phyloP scores from a whole-genome alignment of 2,329 filamentous ascomycete species.

The Arthrobotrys pseudoclavata region DNA sequence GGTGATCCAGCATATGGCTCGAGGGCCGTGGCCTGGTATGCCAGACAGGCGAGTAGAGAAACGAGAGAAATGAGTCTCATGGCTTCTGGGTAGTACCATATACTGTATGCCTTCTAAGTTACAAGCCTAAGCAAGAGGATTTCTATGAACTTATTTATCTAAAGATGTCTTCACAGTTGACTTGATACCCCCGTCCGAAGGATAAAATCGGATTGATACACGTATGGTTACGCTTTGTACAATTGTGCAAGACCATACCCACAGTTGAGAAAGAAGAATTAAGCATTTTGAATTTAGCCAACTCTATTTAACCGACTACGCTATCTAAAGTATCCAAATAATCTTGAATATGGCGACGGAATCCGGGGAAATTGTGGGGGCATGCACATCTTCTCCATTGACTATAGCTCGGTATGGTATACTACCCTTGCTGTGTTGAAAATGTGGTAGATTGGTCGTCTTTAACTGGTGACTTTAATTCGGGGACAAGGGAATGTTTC shows the following conservation, averaged over 20 bases:
- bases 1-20: conserved; percentile 40
- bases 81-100: background rate
- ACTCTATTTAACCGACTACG: conserved; percentile 28
- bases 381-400: background rate
- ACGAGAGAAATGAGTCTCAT: conserved; percentile 24
- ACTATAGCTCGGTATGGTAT: background rate
- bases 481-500: conserved; percentile 21
- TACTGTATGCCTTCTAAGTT: background rate
- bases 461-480: conserved; percentile 55
- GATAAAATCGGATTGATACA: background rate
- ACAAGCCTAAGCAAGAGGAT: background rate
- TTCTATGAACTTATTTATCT: conserved; percentile 2
- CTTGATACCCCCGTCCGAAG: background rate
- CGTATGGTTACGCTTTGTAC: too few species aligned
- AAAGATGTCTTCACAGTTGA: background rate
- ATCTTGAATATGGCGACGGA: conserved; percentile 7
- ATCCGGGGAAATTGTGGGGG: conserved; percentile 53
- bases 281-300: conserved; percentile 49
- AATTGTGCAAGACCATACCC: background rate
- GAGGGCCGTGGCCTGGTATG: conserved; percentile 14
- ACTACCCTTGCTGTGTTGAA: conserved; percentile 35
- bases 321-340: background rate
- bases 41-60: conserved; percentile 10
- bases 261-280: conserved; percentile 24
- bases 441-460: conserved; percentile 45